Evolutionary conservation across 306 rosid genomes (phyloP), one percentile per base, ranked within the genome.

Genomic region (Citrullus amarus): DNA sequence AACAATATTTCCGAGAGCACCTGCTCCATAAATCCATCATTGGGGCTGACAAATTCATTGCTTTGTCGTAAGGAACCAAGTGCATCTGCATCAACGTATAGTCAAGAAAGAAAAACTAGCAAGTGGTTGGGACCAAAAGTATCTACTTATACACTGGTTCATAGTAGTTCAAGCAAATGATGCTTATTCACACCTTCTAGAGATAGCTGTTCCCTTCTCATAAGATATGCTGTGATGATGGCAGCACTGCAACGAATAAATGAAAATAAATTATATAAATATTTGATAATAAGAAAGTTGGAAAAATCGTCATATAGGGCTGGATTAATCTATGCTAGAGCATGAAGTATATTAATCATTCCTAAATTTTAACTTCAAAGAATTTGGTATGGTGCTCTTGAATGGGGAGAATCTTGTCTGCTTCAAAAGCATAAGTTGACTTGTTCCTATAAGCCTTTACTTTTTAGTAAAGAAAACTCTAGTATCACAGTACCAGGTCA

Each of bases 1-100:
- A 75, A 63, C 8, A 68, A 53, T 46, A 70, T 46, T 70, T 73
- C 75, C 77, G 82, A 58, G 39, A 77, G 78, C 77, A 92, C 98
- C 97, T 95, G 97, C 76, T 91, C 95, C 70, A 91, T 81, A 86
- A 95, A 95, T 48, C 97, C 99, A 78, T 95, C 99, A 84, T 95
- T 95, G 69, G 99, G 99, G 82, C 97, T 92, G 82, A 95, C 99
- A 84, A 71, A 82, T 79, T 86, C 93, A 76, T 91, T 89, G 87
- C 93, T 88, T 78, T 91, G 85, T 82, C 83, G 84, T 79, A 95
- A 81, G 41, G 97, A 95, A 78, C 76, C 90, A 83, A 95, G 90
- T 50, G 99, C 97, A 86, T 89, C 98, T 94, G 88, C 81, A 83
- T 78, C 75, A 50, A 82, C 44, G 39, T 48, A 55, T 22, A 69